Percentiles rank a stretch among this genome's conserved stretches.
These are phyloP conservation scores for Euryodendron excelsum DNA, from an alignment of 148 eudicot genomes.

Conservation along the genomic window DNA sequence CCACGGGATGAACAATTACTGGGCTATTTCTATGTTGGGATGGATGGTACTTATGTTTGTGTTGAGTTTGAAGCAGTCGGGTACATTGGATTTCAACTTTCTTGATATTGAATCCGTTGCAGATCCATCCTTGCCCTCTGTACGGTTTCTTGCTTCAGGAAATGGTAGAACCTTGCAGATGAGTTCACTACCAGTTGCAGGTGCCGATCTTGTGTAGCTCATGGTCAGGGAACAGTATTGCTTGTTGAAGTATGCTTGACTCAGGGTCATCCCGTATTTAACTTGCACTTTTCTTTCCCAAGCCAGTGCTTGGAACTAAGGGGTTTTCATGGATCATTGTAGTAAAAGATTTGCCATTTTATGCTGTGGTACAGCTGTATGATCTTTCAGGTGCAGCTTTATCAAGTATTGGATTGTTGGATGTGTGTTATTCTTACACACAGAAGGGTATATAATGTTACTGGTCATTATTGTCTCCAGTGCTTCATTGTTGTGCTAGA, in stretches of 20 bases:
- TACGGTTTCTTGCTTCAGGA: slow-evolving; percentile 64
- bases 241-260: neutral
- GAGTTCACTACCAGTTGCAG: slow-evolving; percentile 52
- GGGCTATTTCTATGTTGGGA: slow-evolving; percentile 83
- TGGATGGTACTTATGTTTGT: slow-evolving; percentile 71
- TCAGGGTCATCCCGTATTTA: neutral
- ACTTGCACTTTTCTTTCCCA: neutral
- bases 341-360: no score
- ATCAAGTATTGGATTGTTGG: neutral
- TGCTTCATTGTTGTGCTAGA: slow-evolving; percentile 12
- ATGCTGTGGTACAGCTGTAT: neutral
- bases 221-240: neutral
- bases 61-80: slow-evolving; percentile 80
- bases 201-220: slow-evolving; percentile 61
- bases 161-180: slow-evolving; percentile 76
- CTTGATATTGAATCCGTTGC: slow-evolving; percentile 84
- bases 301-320: neutral
- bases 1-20: slow-evolving; percentile 86
- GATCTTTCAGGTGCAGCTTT: neutral
- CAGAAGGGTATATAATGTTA: neutral
- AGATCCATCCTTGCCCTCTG: slow-evolving; percentile 78
- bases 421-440: neutral
- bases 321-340: neutral
- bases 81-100: slow-evolving; percentile 59
- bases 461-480: neutral